Evolutionary conservation across 176 grass and related monocot species (phyloP).

Genomic region (Avena sativa): DNA sequence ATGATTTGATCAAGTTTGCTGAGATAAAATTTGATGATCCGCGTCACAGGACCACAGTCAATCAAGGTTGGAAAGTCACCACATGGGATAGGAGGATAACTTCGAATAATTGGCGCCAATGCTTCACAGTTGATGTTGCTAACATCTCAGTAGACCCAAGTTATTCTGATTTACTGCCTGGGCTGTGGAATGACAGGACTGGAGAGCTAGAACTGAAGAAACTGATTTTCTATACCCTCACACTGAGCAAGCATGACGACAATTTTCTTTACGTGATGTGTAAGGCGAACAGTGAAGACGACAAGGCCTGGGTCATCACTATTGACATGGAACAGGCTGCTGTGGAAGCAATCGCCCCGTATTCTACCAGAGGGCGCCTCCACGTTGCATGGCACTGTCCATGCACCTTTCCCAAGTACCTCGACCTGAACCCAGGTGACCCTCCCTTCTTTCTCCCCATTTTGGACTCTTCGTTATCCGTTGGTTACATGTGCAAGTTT

Average conservation of each 20-base stretch:
- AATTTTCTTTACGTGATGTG: neutral
- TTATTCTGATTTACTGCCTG: neutral
- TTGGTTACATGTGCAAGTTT: too few relatives aligned
- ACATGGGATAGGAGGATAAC: neutral
- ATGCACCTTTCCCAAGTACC: neutral
- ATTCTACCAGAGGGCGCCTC: neutral
- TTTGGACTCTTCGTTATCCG: too few relatives aligned
- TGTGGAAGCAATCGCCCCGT: neutral
- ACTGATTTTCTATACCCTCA: neutral
- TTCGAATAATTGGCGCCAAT: neutral
- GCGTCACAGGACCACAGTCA: neutral
- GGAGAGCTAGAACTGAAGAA: neutral
- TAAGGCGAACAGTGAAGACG: neutral
- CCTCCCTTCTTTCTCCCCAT: neutral
- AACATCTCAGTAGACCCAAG: neutral
- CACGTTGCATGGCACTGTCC: neutral
- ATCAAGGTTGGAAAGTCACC: slow-evolving; percentile 7
- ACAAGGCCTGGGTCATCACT: neutral
- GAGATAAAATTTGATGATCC: neutral
- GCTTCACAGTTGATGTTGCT: neutral
- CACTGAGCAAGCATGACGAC: neutral
- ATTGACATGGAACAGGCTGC: neutral
- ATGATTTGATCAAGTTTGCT: neutral
- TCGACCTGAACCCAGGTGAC: neutral
- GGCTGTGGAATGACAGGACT: neutral